phyloP scores from a whole-genome alignment of 2,329 filamentous ascomycete species.

The Fusarium odoratissimum region DNA sequence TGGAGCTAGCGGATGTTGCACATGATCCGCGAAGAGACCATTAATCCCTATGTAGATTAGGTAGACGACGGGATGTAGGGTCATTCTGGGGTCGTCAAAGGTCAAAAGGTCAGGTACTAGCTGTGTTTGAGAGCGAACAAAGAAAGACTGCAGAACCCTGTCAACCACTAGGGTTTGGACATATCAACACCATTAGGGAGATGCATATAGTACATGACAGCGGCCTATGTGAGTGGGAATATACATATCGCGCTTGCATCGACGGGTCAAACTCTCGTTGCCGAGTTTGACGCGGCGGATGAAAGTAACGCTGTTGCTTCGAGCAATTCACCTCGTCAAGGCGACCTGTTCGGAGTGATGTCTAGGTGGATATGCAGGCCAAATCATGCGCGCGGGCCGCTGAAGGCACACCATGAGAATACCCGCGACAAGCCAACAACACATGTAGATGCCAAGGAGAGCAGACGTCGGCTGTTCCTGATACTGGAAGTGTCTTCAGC shows the following conservation, averaged over 20 bases:
- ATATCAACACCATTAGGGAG: conserved; percentile 12
- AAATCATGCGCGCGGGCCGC: conserved; percentile 39
- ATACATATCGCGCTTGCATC: conserved; percentile 29
- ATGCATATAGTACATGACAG: not conserved
- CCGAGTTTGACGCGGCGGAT: conserved; percentile 28
- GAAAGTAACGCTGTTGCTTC: conserved; percentile 13
- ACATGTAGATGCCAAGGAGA: conserved; percentile 8
- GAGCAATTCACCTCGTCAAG: conserved; percentile 10
- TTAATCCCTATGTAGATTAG: conserved; percentile 45
- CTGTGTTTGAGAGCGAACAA: conserved; percentile 10
- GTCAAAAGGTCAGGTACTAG: conserved; percentile 33
- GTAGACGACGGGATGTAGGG: conserved; percentile 33
- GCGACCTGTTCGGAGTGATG: conserved; percentile 12
- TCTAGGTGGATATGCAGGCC: conserved; percentile 35
- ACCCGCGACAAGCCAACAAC: conserved; percentile 35
- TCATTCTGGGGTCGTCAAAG: conserved; percentile 24
- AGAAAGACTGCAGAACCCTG: conserved; percentile 12
- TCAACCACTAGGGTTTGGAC: conserved; percentile 4
- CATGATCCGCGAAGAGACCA: conserved; percentile 45
- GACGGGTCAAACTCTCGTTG: not conserved
- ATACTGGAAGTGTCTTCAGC: conserved; percentile 31
- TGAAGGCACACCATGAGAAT: conserved; percentile 33
- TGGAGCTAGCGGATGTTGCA: conserved; percentile 48
- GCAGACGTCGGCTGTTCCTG: conserved; percentile 33
- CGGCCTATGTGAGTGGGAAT: conserved; percentile 7